These are phyloP conservation scores for Aegilops speltoides DNA, from an alignment of 176 grass and related monocot species.

Conservation along the genomic window DNA sequence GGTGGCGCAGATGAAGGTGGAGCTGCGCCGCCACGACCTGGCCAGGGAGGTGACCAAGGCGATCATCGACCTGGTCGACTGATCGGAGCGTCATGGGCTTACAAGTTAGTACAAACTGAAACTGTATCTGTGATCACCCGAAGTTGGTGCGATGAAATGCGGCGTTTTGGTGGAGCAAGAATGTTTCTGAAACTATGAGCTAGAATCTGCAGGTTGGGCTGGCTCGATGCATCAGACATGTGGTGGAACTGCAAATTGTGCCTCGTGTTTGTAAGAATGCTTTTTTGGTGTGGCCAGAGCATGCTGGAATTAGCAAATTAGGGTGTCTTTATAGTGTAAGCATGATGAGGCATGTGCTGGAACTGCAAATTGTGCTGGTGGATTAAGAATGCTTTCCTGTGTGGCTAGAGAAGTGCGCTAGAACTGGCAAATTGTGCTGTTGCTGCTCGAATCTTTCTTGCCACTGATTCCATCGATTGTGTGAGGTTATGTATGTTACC, in stretches of 20 bases:
- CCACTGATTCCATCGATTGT: no score
- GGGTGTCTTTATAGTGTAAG: background rate
- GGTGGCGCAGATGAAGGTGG: background rate
- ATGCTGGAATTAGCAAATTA: background rate
- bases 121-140: background rate
- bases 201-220: background rate
- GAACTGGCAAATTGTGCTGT: no score
- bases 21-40: slow-evolving; percentile 9
- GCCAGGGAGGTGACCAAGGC: slow-evolving; percentile 40
- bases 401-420: background rate
- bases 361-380: background rate
- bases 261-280: background rate
- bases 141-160: background rate
- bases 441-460: no score
- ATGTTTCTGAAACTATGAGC: background rate
- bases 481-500: no score
- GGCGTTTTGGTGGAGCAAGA: background rate
- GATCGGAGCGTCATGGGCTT: background rate
- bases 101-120: background rate
- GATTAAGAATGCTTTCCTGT: background rate
- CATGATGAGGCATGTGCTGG: background rate
- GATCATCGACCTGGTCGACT: slow-evolving; percentile 21
- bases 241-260: background rate
- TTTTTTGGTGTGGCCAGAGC: background rate
- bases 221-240: no score